Percentiles rank a stretch among this genome's conserved stretches.
phyloP scores from a whole-genome alignment of 2,329 filamentous ascomycete genomes.

The Teratosphaeria viscida region DNA sequence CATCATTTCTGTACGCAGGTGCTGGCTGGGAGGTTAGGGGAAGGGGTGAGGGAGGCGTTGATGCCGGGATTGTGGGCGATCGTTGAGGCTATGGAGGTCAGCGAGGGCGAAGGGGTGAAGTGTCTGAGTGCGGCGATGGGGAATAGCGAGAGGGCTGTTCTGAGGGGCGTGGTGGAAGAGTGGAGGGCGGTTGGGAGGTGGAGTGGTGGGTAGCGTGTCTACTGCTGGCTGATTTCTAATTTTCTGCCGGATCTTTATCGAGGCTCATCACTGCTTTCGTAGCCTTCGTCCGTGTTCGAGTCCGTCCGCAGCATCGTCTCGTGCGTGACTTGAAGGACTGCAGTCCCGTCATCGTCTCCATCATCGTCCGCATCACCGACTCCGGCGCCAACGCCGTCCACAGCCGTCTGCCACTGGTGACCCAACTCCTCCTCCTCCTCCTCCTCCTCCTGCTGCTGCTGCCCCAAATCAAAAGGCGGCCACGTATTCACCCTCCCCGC shows the following conservation, averaged over 20 bases:
- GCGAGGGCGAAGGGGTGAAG: conserved; percentile 38
- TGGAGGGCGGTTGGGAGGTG: conserved; percentile 30
- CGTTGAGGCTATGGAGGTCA: conserved; percentile 39
- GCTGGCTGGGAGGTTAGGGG: conserved; percentile 38
- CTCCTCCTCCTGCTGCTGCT: not conserved
- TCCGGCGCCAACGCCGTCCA: not conserved
- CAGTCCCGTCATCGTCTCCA: not conserved
- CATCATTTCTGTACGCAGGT: conserved; percentile 46
- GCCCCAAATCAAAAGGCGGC: not conserved
- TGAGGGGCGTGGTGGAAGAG: conserved; percentile 44
- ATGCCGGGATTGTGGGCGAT: conserved; percentile 43
- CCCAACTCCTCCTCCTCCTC: not conserved
- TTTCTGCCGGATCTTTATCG: not conserved
- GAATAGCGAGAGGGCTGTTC: conserved; percentile 41
- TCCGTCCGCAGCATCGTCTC: not conserved
- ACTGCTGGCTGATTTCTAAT: too few relatives aligned
- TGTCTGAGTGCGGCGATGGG: conserved; percentile 43
- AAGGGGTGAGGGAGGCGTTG: conserved; percentile 43
- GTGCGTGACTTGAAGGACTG: not conserved
- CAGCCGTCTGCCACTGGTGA: not conserved
- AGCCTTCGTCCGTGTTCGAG: not conserved
- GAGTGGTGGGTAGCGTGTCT: conserved; percentile 10
- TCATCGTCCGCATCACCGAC: not conserved
- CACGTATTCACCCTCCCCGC: not conserved
- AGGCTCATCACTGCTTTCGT: not conserved